Percentiles rank a stretch among this genome's conserved stretches.
Conservation (phyloP, 1,139 yeast genomes). For the Kodamaea fungicola region DNA sequence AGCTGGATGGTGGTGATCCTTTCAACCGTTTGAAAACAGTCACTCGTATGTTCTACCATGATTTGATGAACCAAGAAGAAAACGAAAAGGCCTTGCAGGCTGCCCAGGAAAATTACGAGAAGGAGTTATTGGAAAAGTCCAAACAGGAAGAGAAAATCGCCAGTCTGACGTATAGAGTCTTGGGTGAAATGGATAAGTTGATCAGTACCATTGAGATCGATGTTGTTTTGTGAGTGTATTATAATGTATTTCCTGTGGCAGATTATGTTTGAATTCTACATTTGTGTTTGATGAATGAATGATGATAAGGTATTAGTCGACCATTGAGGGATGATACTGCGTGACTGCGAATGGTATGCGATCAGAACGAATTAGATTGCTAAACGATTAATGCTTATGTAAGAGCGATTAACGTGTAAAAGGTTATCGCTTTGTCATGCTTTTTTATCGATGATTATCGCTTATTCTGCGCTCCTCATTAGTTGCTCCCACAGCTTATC, state of each 20-base stretch:
- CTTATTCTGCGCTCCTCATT: no score
- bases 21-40: slow-evolving; percentile 85
- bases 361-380: no score
- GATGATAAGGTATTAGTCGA: no score
- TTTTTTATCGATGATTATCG: no score
- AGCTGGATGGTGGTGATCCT: slow-evolving; percentile 66
- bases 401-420: no score
- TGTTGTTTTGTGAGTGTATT: slow-evolving; percentile 15
- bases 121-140: slow-evolving; percentile 33
- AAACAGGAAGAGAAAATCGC: slow-evolving; percentile 41
- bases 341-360: no score
- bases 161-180: slow-evolving; percentile 38
- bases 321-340: no score
- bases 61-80: slow-evolving; percentile 37
- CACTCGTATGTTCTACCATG: slow-evolving; percentile 75
- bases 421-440: no score
- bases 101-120: slow-evolving; percentile 35
- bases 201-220: slow-evolving; percentile 35
- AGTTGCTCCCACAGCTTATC: no score
- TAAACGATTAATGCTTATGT: no score
- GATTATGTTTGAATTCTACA: background rate
- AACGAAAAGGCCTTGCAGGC: slow-evolving; percentile 44
- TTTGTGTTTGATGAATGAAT: no score
- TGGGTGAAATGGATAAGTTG: slow-evolving; percentile 44
- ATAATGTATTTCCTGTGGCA: background rate